Evolutionary conservation across 495 filamentous ascomycete species (phyloP), one percentile per base, ranked within the genome.

Genomic region (Xylaria flabelliformis): DNA sequence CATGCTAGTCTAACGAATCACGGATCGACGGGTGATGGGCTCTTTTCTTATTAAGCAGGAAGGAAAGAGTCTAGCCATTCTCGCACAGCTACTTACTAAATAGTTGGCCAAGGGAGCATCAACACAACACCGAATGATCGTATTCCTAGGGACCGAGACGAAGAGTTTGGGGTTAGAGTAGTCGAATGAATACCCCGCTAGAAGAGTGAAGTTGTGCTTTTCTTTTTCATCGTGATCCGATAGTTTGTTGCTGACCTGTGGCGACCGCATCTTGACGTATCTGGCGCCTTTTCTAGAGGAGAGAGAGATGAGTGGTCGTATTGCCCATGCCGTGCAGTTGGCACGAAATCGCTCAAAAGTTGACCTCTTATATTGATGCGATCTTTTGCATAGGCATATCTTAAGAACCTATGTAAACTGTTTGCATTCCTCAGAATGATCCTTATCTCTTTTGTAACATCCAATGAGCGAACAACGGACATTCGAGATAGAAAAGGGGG

Each of bases 1-100:
- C 75, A 69, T 51, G 64, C 67, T 72, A 12, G 65, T 15, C 48
- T 44, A 36, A 59, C 73, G 68, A 77, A 76, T 79, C 73, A 74
- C 41, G 68, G 61, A 71, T 67, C 58, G 46, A 58, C 62, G 56
- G 73, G 67, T 48, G 48, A 71, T 70, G 42, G 51, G 56, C 12
- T 62, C 21, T 53, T 9, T 42, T 41, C 65, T 69, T 46, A 56
- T 46, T 61, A 29, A 68, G 64, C 46, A 41, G 1, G 46, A 67
- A 67, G 17, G 19, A 21, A 10, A 61, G 7, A 34, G 34, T 39
- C 58, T 61, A 61, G 39, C 58, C 58, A 36, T 21, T 53, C 50
- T 36, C 34, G 65, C 50, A 56, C n/a, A 9, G 2, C 39, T 42
- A 42, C 10, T 5, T 36, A 36, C 2, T 42, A 12, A 42, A 13